Base-by-base conservation (phyloP, 108 stramenopile species). In the Nitzschia putrida region DNA sequence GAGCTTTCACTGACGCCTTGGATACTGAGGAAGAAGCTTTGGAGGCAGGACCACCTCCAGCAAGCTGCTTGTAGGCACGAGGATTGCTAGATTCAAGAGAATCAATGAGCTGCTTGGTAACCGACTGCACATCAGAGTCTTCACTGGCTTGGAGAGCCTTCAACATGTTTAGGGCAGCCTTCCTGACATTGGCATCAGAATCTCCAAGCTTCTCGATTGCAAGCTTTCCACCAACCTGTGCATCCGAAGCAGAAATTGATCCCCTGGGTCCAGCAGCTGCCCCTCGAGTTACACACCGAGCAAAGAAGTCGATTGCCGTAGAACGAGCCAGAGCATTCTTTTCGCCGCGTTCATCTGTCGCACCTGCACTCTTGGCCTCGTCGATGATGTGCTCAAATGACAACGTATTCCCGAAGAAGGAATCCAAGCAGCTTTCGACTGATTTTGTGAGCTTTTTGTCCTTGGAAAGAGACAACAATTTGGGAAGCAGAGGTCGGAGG, bases 361-460 rank as follows among this genome's bases (percentile, higher is more conserved):
- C 82, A 14, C 76, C 83, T 26, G 84, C 78, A 23, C 91, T 55
- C 18, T 88, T 77, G 57, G 83, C 81, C 8, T 80, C 85, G 42
- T 92, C 94, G 3, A 95, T 66, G 41, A 95, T 68, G 63, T 95
- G 85, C 18, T 84, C 86, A 69, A 91, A 88, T 12, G 86, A 64
- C 24, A 95, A 60, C 3, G 90, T 83, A 66, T 91, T 90, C 0
- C 85, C 94, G 57, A 91, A 95, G 70, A 88, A 78, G 25, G 86
- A 65, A 57, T 92, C 91, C 2, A 95, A 74, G 47, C 89, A 89
- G 0, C 58, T 57, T 13, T 59, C 75, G 1, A 78, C 80, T 10
- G 83, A 66, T 47, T 82, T 85, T 9, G 77, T 85, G 8, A 95
- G 82, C 73, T 95, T 95, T 71, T 95, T 92, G 72, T 95, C 94